These are phyloP conservation scores for Chlamydomonas incerta DNA, from an alignment of 139 green algal genomes.

Conservation along the genomic window DNA sequence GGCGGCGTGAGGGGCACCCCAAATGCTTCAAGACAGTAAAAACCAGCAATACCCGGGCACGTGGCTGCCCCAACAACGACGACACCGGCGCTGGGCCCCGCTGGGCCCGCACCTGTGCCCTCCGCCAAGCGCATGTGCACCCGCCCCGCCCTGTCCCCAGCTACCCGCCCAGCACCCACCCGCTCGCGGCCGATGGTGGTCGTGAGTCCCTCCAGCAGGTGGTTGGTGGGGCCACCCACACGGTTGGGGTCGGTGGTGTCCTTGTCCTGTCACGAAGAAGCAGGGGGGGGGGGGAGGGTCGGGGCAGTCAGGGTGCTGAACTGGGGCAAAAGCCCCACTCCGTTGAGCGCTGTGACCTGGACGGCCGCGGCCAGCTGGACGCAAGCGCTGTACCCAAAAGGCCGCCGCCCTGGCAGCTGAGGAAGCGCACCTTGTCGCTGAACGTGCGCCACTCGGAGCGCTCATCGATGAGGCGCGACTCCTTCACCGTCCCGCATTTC, in stretches of 20 bases:
- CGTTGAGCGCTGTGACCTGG: no score
- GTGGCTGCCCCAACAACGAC: neutral
- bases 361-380: no score
- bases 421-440: slow-evolving; percentile 78
- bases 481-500: slow-evolving; percentile 89
- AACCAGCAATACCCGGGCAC: no score
- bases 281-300: no score
- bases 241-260: slow-evolving; percentile 81
- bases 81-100: neutral
- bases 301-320: neutral
- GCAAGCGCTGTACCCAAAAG: neutral
- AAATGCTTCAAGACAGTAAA: no score
- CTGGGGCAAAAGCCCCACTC: no score
- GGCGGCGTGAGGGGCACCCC: no score
- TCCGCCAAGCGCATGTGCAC: no score
- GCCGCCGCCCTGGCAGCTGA: neutral
- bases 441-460: slow-evolving; percentile 97
- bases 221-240: slow-evolving; percentile 88
- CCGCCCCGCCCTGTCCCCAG: neutral
- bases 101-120: no score
- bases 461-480: slow-evolving; percentile 94
- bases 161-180: neutral
- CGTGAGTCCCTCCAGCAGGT: slow-evolving; percentile 82
- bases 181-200: slow-evolving; percentile 82
- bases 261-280: slow-evolving; percentile 74